phyloP scores from a whole-genome alignment of 306 rosid genomes.

The Fragaria nilgerrensis region DNA sequence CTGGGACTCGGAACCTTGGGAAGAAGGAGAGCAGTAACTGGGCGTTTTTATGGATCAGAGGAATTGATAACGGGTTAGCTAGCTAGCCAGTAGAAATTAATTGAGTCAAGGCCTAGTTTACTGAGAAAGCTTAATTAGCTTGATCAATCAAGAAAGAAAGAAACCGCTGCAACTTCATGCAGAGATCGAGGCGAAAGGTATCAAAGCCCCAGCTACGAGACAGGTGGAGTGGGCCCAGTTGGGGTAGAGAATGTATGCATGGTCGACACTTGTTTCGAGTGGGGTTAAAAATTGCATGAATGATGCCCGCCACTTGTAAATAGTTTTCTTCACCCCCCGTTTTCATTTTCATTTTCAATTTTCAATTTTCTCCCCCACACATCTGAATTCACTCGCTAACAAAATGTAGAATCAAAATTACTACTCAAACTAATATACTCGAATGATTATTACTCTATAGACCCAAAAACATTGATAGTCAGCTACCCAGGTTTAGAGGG shows the following conservation, averaged over 20 bases:
- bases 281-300: constrained; percentile 36
- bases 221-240: constrained; percentile 6
- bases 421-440: neutral
- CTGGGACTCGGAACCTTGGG: neutral
- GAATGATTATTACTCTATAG: neutral
- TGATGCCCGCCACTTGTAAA: constrained; percentile 58
- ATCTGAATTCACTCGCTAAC: neutral
- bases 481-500: neutral
- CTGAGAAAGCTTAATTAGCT: neutral
- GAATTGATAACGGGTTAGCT: neutral
- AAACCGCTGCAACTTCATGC: constrained; percentile 1
- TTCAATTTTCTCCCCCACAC: neutral
- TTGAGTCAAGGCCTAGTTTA: neutral
- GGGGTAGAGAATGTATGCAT: constrained; percentile 45
- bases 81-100: neutral
- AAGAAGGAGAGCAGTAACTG: neutral
- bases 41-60: neutral
- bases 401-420: neutral
- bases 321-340: constrained; percentile 15
- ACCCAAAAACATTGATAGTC: neutral
- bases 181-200: neutral
- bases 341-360: neutral
- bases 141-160: neutral
- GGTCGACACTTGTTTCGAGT: constrained; percentile 34
- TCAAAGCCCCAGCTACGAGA: neutral